Evolutionary conservation across 176 grass and related monocot genomes (phyloP).

Genomic region (Lolium multiflorum): DNA sequence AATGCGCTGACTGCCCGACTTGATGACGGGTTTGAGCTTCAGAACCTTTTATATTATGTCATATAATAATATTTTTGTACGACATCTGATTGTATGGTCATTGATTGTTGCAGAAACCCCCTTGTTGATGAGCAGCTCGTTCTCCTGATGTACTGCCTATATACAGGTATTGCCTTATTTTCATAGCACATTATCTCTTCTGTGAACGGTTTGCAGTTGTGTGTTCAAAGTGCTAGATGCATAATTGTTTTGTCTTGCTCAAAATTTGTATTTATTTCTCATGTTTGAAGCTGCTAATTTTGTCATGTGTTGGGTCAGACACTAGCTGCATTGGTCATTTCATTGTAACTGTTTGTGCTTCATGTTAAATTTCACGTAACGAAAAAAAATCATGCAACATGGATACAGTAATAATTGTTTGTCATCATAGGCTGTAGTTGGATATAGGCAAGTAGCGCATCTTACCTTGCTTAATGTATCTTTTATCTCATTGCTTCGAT

Average conservation of each 20-base stretch:
- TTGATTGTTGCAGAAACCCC: slow-evolving; percentile 62
- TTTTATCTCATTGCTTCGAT: slow-evolving; percentile 24
- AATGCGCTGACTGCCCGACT: slow-evolving; percentile 87
- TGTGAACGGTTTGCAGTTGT: background rate
- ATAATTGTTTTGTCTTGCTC: background rate
- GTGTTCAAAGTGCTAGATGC: background rate
- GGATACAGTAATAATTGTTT: background rate
- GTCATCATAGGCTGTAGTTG: background rate
- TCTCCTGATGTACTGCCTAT: slow-evolving; percentile 84
- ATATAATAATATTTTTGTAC: slow-evolving; percentile 33
- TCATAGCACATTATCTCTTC: background rate
- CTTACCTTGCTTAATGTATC: background rate
- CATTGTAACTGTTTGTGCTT: background rate
- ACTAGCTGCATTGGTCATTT: background rate
- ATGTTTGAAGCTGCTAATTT: background rate
- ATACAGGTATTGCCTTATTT: slow-evolving; percentile 68
- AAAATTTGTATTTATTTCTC: slow-evolving; percentile 8
- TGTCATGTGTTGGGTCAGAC: slow-evolving; percentile 10
- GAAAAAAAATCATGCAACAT: background rate
- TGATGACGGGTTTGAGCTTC: slow-evolving; percentile 81
- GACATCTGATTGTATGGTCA: slow-evolving; percentile 33
- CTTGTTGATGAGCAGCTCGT: slow-evolving; percentile 93
- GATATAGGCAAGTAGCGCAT: background rate
- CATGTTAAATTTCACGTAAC: background rate
- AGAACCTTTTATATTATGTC: background rate